These are phyloP conservation scores for Pilasporangium apinafurcum DNA, from an alignment of 352 stramenopile genomes.

Conservation along the genomic window DNA sequence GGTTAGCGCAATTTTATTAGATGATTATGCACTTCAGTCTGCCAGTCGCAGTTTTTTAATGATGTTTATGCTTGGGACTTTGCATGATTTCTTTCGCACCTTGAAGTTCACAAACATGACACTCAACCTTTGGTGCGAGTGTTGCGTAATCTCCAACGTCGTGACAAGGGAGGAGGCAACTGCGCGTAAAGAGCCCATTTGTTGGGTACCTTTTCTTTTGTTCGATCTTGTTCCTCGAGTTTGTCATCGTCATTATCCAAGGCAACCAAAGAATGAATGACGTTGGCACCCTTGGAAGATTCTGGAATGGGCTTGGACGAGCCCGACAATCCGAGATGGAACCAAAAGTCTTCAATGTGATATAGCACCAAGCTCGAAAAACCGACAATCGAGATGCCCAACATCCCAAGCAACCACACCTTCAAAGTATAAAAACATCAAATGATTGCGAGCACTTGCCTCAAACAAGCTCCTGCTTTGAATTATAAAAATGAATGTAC, in stretches of 20 bases:
- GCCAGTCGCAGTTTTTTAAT: too few species aligned
- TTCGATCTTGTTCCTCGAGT: not conserved
- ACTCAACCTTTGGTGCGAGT: too few species aligned
- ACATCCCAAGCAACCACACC: constrained; percentile 51
- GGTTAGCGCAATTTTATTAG: too few species aligned
- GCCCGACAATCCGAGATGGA: constrained; percentile 11
- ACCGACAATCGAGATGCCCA: constrained; percentile 31
- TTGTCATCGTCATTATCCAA: not conserved
- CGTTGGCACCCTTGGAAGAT: not conserved
- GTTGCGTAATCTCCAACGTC: too few species aligned
- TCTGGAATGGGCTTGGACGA: not conserved
- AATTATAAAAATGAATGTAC: constrained; percentile 10
- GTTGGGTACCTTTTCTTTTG: not conserved
- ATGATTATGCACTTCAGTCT: too few species aligned
- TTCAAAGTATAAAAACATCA: too few species aligned
- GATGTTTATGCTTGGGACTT: too few species aligned
- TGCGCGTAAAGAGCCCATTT: not conserved
- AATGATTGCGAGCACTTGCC: not conserved
- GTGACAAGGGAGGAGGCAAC: too few species aligned
- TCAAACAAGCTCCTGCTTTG: too few species aligned
- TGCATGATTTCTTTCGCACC: too few species aligned
- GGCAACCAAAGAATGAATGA: too few species aligned
- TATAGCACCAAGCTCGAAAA: constrained; percentile 34
- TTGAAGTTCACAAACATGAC: too few species aligned
- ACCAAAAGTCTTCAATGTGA: constrained; percentile 51